Base-by-base conservation (phyloP, 495 filamentous ascomycete genomes). In the Xylaria longipes region DNA sequence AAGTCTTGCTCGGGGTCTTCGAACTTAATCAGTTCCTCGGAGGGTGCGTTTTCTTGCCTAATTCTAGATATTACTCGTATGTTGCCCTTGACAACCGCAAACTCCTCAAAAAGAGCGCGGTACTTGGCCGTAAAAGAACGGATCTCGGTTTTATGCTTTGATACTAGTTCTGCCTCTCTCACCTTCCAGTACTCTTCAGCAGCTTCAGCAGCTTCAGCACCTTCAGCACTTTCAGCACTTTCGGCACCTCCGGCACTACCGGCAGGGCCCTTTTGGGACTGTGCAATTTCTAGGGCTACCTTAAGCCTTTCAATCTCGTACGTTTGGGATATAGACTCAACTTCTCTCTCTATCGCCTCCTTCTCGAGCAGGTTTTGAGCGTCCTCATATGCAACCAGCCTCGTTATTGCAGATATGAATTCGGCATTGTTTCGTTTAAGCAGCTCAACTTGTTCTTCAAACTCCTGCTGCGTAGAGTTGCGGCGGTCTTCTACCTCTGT, bases 21-120 rank as follows among this genome's bases (percentile, higher is more conserved):
- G 25, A 78, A 72, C 27, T 76, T 37, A 0, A 65, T 61, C 31
- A 78, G 57, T 0, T 75, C 73, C 9, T 75, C 74, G 5, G 48
- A 6, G 1, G 72, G 52, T 22, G 87, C 83, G 48, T 87, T 76
- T 45, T 75, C 76, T 8, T 94, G 84, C 0, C 91, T 82, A 29
- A 98, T 94, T 72, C 96, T 89, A 77, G 93, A 97, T 85, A 98
- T 97, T 33, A 98, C 97, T 8, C 96, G 91, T 72, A 99, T 98
- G 73, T 98, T 98, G 56, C 96, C 96, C 80, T 97, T 97, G 35
- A 97, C 85, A 70, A 96, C 93, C 75, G 97, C 94, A 39, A 97
- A 91, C 75, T 95, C 94, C 77, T 97, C 95, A 83, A 97, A 94
- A 9, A 98, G 87, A 9, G 7, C n/a, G 0, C 65, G 70, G 6